These are phyloP conservation scores for Tilletia caries DNA, from an alignment of 1,284 basidiomycete genomes.

Conservation along the genomic window DNA sequence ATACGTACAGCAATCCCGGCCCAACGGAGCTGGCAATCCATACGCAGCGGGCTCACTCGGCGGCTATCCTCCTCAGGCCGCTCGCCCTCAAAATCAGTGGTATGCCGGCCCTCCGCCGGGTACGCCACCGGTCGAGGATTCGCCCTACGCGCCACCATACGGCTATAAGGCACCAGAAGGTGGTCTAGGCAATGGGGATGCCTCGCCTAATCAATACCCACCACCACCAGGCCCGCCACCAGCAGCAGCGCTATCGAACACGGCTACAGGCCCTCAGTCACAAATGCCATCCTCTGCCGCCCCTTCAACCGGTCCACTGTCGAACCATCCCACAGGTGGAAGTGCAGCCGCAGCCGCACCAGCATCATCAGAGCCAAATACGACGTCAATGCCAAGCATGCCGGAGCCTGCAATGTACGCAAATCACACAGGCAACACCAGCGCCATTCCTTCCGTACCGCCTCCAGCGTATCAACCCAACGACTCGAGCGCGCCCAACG, in stretches of 20 bases:
- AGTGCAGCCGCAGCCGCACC: not conserved
- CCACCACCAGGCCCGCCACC: not conserved
- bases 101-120: conserved; percentile 3
- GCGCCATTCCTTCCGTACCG: not conserved
- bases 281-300: not conserved
- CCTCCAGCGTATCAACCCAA: not conserved
- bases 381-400: not conserved
- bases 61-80: not conserved
- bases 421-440: not conserved
- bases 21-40: conserved; percentile 1
- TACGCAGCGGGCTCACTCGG: not conserved
- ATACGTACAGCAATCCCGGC: not conserved
- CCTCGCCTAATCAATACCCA: not conserved
- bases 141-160: conserved; percentile 7
- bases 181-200: not conserved
- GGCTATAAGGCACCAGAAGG: not conserved
- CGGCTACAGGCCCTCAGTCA: not conserved
- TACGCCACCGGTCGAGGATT: not conserved
- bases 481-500: too few species aligned
- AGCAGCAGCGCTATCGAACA: not conserved
- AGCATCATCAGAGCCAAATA: not conserved
- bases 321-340: not conserved
- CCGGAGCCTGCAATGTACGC: conserved; percentile 1
- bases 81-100: conserved; percentile 1
- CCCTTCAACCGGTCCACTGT: not conserved